Evolutionary conservation across 2,329 filamentous ascomycete genomes (phyloP).

Genomic region (Alternaria brassicicola): DNA sequence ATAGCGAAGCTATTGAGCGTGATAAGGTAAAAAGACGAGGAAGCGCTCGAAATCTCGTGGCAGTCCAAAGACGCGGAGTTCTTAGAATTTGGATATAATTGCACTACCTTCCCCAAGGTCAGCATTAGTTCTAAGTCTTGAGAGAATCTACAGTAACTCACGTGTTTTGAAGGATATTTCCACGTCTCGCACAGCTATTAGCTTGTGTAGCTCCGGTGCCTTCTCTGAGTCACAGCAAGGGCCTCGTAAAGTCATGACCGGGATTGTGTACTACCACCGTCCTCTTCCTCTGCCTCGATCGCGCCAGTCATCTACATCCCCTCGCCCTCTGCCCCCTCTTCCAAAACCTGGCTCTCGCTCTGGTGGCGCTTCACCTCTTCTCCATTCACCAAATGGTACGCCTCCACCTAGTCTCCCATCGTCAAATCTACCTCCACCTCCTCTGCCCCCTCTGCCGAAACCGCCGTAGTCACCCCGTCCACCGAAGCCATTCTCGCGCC

Average conservation of each 20-base stretch:
- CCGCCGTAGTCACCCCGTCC: slow-evolving; percentile 37
- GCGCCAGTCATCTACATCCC: slow-evolving; percentile 37
- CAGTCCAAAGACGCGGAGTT: neutral
- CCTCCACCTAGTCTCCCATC: slow-evolving; percentile 49
- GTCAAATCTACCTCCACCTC: slow-evolving; percentile 42
- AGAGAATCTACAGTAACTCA: neutral
- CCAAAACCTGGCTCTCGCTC: slow-evolving; percentile 49
- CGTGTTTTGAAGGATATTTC: neutral
- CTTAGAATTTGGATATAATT: neutral
- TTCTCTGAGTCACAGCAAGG: neutral
- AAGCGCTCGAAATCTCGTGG: neutral
- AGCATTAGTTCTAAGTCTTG: neutral
- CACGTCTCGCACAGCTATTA: neutral
- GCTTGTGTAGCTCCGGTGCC: neutral
- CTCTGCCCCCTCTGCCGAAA: slow-evolving; percentile 47
- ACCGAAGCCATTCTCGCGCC: slow-evolving; percentile 42
- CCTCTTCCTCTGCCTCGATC: slow-evolving; percentile 45
- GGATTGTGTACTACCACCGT: slow-evolving; percentile 31
- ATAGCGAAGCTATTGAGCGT: neutral
- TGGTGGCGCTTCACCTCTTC: slow-evolving; percentile 68
- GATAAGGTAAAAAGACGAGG: neutral
- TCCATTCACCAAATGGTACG: slow-evolving; percentile 67
- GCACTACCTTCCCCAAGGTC: neutral
- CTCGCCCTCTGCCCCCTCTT: slow-evolving; percentile 46
- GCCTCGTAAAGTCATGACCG: too few relatives aligned